Evolutionary conservation across 192 early-diverging fungal species (phyloP), one percentile per base, ranked within the genome.

Genomic region (Entomortierella beljakovae): DNA sequence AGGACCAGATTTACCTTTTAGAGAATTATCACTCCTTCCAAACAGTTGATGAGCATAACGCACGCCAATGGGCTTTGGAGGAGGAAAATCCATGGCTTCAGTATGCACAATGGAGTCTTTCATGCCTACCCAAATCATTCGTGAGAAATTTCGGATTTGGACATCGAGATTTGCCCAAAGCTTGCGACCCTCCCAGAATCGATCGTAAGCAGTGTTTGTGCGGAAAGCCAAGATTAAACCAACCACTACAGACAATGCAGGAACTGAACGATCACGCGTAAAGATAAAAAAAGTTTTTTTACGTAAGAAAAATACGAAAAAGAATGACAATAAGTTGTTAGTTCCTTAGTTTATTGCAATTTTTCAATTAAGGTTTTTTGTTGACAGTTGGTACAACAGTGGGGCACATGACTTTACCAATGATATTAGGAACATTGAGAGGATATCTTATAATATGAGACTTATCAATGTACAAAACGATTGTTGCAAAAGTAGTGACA

Each of bases 131-230:
- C 90, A 92, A 53, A 91, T 71, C 61, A 87, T 80, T 20, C 93
- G 86, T 34, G 91, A 81, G 50, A 89, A 77, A 73, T 91, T 91
- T 31, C 93, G 85, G 51, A 91, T 80, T 37, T 90, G 85, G 32
- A 88, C 86, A 61, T 87, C 85, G 40, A 95, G 65, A 32, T 82
- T 85, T 23, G 88, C 87, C 95, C 95, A 98, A 28, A 90, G 70
- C 68, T 91, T 88, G 38, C 97, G 89, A 16, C 94, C 97, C 85
- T 96, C 97, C 90, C 89, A 96, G 81, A 88, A 94, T 15, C 92
- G 79, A 32, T 85, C 88, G 71, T 91, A 90, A 20, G 91, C 90
- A 11, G 90, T 90, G 81, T 94, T 95, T 55, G 91, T 93, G 50
- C 95, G 88, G 79, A 96, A 96, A 29, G 91, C 93, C 6, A 96